Evolutionary conservation across 345 rosid genomes (phyloP).

Genomic region (Citrus australasica): DNA sequence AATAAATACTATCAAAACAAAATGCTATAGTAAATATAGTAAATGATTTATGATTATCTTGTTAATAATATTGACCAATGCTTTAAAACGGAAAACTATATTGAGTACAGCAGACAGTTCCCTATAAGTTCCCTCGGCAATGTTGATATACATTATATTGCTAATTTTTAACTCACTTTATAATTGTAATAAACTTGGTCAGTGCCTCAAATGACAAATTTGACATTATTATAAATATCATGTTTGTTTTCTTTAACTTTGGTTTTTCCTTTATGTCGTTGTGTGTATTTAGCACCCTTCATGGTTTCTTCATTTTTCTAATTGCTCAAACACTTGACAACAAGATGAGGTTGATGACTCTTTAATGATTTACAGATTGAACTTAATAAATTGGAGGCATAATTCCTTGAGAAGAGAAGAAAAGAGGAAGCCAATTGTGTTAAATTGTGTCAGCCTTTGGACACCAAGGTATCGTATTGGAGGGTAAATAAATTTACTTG

Average conservation of each 20-base stretch:
- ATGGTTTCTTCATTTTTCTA: neutral
- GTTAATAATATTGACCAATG: neutral
- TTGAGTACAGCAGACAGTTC: neutral
- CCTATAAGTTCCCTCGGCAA: too few species aligned
- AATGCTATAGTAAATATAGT: neutral
- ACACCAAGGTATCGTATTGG: slow-evolving; percentile 46
- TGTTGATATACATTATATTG: neutral
- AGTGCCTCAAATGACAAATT: too few species aligned
- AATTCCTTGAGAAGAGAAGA: slow-evolving; percentile 86
- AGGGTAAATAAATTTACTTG: neutral
- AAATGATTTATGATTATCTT: neutral
- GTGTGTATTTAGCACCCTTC: neutral
- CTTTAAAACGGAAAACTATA: neutral
- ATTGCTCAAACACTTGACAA: neutral
- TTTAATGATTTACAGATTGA: slow-evolving; percentile 47
- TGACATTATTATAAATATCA: too few species aligned
- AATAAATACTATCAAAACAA: too few species aligned
- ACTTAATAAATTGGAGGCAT: slow-evolving; percentile 72
- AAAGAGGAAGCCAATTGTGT: slow-evolving; percentile 83
- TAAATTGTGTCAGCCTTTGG: slow-evolving; percentile 69
- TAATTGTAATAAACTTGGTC: too few species aligned
- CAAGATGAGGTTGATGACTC: neutral
- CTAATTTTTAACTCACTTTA: too few species aligned
- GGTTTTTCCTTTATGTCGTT: too few species aligned
- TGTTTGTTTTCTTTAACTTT: too few species aligned